These are phyloP conservation scores for Pelargonium cotyledonis DNA, from an alignment of 441 rosid species.

Conservation along the genomic window DNA sequence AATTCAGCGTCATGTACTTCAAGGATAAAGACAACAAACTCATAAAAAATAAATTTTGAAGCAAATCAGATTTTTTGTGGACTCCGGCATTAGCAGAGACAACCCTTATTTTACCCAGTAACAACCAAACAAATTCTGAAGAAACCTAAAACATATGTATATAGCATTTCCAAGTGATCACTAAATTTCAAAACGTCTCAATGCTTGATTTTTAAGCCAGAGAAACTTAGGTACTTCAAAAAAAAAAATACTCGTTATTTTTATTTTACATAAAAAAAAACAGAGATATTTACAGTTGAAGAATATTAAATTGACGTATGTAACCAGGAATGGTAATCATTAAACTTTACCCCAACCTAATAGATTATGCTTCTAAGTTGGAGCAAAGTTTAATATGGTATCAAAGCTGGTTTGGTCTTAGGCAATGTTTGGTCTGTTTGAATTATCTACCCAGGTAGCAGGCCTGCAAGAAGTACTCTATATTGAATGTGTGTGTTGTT, in stretches of 20 bases:
- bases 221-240: background rate
- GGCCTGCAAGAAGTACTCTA: too few relatives aligned
- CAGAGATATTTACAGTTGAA: background rate
- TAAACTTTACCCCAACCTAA: background rate
- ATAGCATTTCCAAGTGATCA: background rate
- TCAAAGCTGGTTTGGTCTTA: too few relatives aligned
- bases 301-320: background rate
- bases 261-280: background rate
- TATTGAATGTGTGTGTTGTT: too few relatives aligned
- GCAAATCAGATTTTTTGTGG: background rate
- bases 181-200: background rate
- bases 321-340: background rate
- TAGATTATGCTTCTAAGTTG: too few relatives aligned
- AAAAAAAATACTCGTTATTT: background rate
- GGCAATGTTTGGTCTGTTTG: too few relatives aligned
- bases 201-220: background rate
- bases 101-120: background rate
- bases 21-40: constrained; percentile 12
- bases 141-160: background rate
- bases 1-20: constrained; percentile 10
- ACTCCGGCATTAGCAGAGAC: constrained; percentile 2
- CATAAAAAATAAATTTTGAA: constrained; percentile 5
- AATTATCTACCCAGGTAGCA: too few relatives aligned
- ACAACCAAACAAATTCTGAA: background rate
- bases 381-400: background rate